Evolutionary conservation across 768 basidiomycete genomes (phyloP).

Genomic region (Hygrophoropsis aurantiaca): DNA sequence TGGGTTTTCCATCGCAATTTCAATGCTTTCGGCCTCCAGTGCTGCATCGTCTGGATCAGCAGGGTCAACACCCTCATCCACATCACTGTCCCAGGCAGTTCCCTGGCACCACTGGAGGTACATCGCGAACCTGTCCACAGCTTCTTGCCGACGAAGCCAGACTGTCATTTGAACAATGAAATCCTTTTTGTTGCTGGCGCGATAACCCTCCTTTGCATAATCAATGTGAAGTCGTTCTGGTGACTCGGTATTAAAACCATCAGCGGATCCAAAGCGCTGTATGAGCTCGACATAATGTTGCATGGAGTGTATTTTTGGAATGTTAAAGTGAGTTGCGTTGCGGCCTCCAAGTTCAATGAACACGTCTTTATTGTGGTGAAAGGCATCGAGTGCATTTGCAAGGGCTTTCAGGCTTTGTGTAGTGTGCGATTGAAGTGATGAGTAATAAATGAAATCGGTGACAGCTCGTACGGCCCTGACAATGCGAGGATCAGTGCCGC

Average conservation of each 20-base stretch:
- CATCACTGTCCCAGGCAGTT: too few species aligned
- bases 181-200: slow-evolving; percentile 25
- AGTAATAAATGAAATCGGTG: slow-evolving; percentile 36
- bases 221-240: slow-evolving; percentile 44
- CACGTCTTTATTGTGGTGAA: slow-evolving; percentile 28
- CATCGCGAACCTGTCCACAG: slow-evolving; percentile 22
- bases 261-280: slow-evolving; percentile 23
- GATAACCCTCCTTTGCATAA: slow-evolving; percentile 33
- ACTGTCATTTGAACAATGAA: slow-evolving; percentile 38
- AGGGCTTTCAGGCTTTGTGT: slow-evolving; percentile 15
- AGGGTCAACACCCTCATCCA: too few species aligned
- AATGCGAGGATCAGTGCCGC: slow-evolving; percentile 13
- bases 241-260: slow-evolving; percentile 35
- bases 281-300: slow-evolving; percentile 28
- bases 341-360: slow-evolving; percentile 25
- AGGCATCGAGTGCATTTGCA: slow-evolving; percentile 24
- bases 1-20: too few species aligned
- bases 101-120: slow-evolving; percentile 34
- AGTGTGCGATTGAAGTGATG: slow-evolving; percentile 27
- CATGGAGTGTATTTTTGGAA: slow-evolving; percentile 36
- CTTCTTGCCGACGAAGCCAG: slow-evolving; percentile 36
- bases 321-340: slow-evolving; percentile 36
- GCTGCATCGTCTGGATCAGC: too few species aligned
- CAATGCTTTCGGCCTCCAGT: too few species aligned
- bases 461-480: slow-evolving; percentile 21